Conservation (phyloP, 495 filamentous ascomycete species). For the Glarea lozoyensis region DNA sequence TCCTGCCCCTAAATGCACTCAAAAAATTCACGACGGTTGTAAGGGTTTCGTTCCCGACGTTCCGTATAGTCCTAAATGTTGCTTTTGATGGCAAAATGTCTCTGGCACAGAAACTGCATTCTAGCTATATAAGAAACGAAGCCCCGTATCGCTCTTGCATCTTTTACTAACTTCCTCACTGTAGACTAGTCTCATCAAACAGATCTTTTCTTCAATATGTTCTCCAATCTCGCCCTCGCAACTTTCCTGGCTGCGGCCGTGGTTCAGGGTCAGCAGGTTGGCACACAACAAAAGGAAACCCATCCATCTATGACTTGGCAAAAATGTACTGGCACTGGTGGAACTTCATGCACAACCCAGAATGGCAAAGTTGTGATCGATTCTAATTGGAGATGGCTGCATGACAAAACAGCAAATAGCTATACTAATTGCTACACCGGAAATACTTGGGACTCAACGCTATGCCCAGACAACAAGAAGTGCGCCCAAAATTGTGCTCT, state of each 20-base stretch:
- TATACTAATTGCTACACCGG: constrained; percentile 58
- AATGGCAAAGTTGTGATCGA: constrained; percentile 52
- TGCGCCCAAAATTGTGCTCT: constrained; percentile 52
- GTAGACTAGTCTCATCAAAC: too few relatives aligned
- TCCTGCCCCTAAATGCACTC: neutral
- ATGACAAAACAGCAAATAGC: constrained; percentile 33
- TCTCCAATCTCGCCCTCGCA: constrained; percentile 13
- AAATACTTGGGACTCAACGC: constrained; percentile 43
- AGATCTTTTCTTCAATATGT: constrained; percentile 4
- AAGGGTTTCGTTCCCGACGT: neutral
- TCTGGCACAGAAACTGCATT: neutral
- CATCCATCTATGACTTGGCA: constrained; percentile 41
- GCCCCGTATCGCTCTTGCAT: neutral
- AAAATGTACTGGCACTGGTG: constrained; percentile 31
- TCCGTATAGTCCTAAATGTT: neutral
- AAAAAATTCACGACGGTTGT: constrained; percentile 1
- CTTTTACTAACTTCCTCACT: neutral
- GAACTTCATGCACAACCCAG: constrained; percentile 30
- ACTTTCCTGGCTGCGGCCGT: constrained; percentile 13
- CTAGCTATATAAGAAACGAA: neutral
- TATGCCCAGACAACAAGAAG: constrained; percentile 43
- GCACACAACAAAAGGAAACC: constrained; percentile 27
- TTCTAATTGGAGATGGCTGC: constrained; percentile 57
- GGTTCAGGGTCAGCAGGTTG: constrained; percentile 20
- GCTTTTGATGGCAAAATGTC: neutral